These are phyloP conservation scores for Evansstolkia leycettana DNA, from an alignment of 495 filamentous ascomycete genomes.

Conservation along the genomic window DNA sequence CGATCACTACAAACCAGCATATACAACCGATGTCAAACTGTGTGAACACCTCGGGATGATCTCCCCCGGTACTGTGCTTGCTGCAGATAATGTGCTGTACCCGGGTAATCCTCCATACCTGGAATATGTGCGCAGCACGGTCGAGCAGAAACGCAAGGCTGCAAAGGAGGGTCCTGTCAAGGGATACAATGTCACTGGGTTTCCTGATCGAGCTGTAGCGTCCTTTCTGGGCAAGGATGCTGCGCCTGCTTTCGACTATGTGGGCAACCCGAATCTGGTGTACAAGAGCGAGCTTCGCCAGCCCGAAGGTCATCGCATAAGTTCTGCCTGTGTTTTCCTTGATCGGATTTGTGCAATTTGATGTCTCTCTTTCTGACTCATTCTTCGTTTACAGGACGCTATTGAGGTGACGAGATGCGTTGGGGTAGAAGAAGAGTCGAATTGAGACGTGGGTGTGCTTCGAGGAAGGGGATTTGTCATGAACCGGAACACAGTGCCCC, in stretches of 20 bases:
- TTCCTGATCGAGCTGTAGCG: slow-evolving; percentile 15
- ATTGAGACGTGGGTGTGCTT: no score
- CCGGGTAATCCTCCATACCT: slow-evolving; percentile 69
- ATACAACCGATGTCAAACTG: slow-evolving; percentile 58
- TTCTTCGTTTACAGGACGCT: slow-evolving; percentile 40
- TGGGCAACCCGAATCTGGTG: slow-evolving; percentile 56
- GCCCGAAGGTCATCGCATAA: slow-evolving; percentile 36
- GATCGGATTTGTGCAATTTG: not conserved
- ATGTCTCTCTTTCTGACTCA: no score
- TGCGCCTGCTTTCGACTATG: slow-evolving; percentile 29
- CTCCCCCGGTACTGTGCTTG: slow-evolving; percentile 45
- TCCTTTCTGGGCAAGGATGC: slow-evolving; percentile 23
- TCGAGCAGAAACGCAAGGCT: slow-evolving; percentile 21
- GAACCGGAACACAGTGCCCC: no score
- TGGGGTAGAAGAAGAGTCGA: slow-evolving; percentile 23
- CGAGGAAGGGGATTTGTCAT: no score
- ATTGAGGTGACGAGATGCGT: slow-evolving; percentile 60
- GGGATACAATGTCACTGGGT: slow-evolving; percentile 16
- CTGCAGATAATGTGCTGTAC: slow-evolving; percentile 62
- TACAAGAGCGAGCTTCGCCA: slow-evolving; percentile 55
- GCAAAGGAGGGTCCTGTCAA: slow-evolving; percentile 18
- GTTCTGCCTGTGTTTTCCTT: slow-evolving; percentile 3
- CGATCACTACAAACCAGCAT: slow-evolving; percentile 64
- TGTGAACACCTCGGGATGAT: slow-evolving; percentile 57
- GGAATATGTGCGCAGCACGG: slow-evolving; percentile 26